Percentiles rank a stretch among this genome's conserved stretches.
Conservation (phyloP, 2,329 filamentous ascomycete species). For the Didymella exigua region DNA sequence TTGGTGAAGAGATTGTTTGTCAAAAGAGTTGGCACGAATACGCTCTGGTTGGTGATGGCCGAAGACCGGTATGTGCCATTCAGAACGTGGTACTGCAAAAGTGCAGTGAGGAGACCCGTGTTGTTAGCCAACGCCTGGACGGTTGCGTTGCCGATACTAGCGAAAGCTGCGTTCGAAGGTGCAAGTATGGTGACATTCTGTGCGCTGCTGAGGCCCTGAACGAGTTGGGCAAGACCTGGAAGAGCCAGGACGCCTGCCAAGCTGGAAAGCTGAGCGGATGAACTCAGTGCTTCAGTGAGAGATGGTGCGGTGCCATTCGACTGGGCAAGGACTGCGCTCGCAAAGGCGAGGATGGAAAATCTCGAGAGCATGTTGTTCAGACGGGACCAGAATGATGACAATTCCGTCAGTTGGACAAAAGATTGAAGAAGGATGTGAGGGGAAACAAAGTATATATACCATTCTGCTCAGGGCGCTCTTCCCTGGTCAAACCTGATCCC, state of each 20-base stretch:
- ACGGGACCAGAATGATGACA: background rate
- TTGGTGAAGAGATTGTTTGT: conserved; percentile 60
- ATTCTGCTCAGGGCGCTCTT: background rate
- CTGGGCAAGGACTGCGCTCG: conserved; percentile 42
- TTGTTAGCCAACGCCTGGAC: conserved; percentile 36
- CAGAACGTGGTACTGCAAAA: conserved; percentile 65
- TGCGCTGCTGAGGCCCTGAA: conserved; percentile 46
- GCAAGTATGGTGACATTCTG: conserved; percentile 64
- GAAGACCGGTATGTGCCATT: conserved; percentile 55
- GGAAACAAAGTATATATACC: conserved; percentile 27
- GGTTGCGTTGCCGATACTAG: conserved; percentile 47
- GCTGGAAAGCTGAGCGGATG: conserved; percentile 34
- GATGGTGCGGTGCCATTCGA: conserved; percentile 16
- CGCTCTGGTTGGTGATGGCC: conserved; percentile 48
- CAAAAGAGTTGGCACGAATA: conserved; percentile 58
- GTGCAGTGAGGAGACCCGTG: conserved; percentile 48
- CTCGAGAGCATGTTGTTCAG: conserved; percentile 48
- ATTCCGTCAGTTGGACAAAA: background rate
- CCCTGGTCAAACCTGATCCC: conserved; percentile 10
- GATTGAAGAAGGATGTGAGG: conserved; percentile 9
- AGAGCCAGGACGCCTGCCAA: conserved; percentile 45
- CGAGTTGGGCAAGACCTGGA: conserved; percentile 42
- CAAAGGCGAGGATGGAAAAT: conserved; percentile 46
- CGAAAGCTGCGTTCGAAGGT: conserved; percentile 60
- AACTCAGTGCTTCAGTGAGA: conserved; percentile 27